Evolutionary conservation across 2,329 filamentous ascomycete species (phyloP), one percentile per base, ranked within the genome.

Genomic region (Trichoderma asperellum): DNA sequence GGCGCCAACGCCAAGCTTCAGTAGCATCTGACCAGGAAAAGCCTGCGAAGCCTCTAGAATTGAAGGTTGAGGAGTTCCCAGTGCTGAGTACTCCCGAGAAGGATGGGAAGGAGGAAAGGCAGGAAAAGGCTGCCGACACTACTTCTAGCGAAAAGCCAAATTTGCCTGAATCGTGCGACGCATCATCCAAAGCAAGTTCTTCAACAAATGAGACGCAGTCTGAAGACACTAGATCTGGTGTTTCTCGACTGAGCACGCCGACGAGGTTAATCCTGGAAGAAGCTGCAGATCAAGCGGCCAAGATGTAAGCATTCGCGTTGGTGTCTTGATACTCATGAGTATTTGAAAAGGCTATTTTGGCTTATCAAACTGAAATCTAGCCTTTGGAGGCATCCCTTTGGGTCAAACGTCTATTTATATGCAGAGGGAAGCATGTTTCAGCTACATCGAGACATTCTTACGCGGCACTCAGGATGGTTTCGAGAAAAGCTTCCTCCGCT

Each of bases 401-500:
- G 77, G 14, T 75, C 79, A 18, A 79, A 80, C 70, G 73, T 80
- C 56, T 69, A 76, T 43, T 72, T 79, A 64, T 70, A 72, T 27
- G 72, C 73, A 16, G 75, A 74, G 18, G 67, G 55, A 4, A 68
- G 71, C 67, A 69, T 69, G 43, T 77, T 77, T 66, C 63, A 71
- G 70, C 72, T 79, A n/a, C 80, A 81, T 70, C 80, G 80, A 49
- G 74, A 77, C 47, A 74, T 81, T 60, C 70, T 81, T 29, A 70
- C 72, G 52, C 70, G 74, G 4, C 73, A 79, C 29, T 81, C 80
- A 6, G 74, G 71, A 6, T 81, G 76, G 75, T 77, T 81, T 60
- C 74, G 75, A 5, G 73, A 77, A n/a, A 72, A 75, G 24, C 73
- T 81, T 8, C 77, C 78, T 40, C 74, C 75, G 3, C 71, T 75